Evolutionary conservation across 768 basidiomycete genomes (phyloP).

Genomic region (Suillus americanus): DNA sequence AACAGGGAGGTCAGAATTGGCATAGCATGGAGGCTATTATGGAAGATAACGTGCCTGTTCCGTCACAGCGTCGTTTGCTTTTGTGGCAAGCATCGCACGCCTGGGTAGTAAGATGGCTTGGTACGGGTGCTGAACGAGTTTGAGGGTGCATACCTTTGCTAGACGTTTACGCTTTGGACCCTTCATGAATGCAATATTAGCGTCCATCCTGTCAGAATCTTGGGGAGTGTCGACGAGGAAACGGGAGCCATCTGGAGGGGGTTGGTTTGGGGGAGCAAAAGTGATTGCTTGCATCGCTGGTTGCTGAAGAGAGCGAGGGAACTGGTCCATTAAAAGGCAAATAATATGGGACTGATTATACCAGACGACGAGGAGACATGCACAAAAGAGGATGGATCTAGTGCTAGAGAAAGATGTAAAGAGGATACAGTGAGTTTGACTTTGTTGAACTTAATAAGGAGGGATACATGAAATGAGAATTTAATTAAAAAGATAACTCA

Average conservation of each 20-base stretch:
- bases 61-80: conserved; percentile 82
- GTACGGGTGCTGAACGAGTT: conserved; percentile 1
- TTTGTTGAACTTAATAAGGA: conserved; percentile 23
- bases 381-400: neutral
- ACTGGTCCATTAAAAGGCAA: conserved; percentile 34
- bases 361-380: neutral
- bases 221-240: conserved; percentile 18
- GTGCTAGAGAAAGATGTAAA: conserved; percentile 21
- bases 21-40: conserved; percentile 9
- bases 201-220: conserved; percentile 30
- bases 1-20: conserved; percentile 10
- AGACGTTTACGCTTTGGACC: conserved; percentile 54
- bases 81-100: conserved; percentile 85
- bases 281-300: conserved; percentile 22
- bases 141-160: conserved; percentile 40
- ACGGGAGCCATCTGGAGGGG: conserved; percentile 21
- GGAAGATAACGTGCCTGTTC: conserved; percentile 54
- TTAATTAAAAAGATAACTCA: conserved; percentile 14
- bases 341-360: neutral
- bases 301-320: conserved; percentile 20
- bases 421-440: conserved; percentile 16
- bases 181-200: conserved; percentile 45
- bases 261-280: conserved; percentile 22
- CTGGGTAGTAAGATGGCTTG: conserved; percentile 25
- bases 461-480: conserved; percentile 1